Percentiles rank a stretch among this genome's conserved stretches.
These are phyloP conservation scores for Hippophae rhamnoides DNA, from an alignment of 306 rosid species.

Conservation along the genomic window DNA sequence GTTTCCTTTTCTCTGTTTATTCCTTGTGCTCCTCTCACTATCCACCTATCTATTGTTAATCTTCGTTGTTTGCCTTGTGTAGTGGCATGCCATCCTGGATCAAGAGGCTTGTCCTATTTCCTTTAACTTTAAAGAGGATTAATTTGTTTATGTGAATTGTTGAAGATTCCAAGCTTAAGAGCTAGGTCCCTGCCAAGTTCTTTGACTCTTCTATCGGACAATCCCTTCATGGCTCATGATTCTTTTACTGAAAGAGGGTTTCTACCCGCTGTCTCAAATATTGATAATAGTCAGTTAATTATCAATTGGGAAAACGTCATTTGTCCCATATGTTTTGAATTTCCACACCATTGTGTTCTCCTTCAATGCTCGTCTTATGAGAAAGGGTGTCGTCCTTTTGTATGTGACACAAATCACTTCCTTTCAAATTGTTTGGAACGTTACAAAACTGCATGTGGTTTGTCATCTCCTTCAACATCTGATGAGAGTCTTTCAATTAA, in stretches of 20 bases:
- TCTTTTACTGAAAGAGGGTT: slow-evolving; percentile 14
- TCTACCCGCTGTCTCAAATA: slow-evolving; percentile 14
- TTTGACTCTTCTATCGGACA: slow-evolving; percentile 6
- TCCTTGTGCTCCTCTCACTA: too few species aligned
- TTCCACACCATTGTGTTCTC: slow-evolving; percentile 84
- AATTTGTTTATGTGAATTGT: too few species aligned
- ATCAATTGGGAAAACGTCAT: slow-evolving; percentile 57
- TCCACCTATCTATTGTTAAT: too few species aligned
- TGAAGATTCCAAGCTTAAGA: not conserved
- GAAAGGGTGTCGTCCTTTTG: slow-evolving; percentile 82
- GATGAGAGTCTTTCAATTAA: slow-evolving; percentile 26
- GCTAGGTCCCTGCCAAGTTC: slow-evolving; percentile 12
- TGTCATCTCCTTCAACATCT: slow-evolving; percentile 35
- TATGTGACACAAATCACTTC: slow-evolving; percentile 75
- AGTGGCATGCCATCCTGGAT: too few species aligned
- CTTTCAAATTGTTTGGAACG: slow-evolving; percentile 94
- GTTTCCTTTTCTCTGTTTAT: too few species aligned
- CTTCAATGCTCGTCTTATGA: slow-evolving; percentile 75
- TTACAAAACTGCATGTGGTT: slow-evolving; percentile 59
- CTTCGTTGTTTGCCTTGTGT: too few species aligned
- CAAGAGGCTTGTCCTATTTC: too few species aligned
- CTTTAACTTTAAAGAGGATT: too few species aligned
- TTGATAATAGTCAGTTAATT: slow-evolving; percentile 39
- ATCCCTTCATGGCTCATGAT: slow-evolving; percentile 15
- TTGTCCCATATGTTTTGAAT: slow-evolving; percentile 92